phyloP scores from a whole-genome alignment of 2,329 filamentous ascomycete genomes.

The Alternaria ethzedia region DNA sequence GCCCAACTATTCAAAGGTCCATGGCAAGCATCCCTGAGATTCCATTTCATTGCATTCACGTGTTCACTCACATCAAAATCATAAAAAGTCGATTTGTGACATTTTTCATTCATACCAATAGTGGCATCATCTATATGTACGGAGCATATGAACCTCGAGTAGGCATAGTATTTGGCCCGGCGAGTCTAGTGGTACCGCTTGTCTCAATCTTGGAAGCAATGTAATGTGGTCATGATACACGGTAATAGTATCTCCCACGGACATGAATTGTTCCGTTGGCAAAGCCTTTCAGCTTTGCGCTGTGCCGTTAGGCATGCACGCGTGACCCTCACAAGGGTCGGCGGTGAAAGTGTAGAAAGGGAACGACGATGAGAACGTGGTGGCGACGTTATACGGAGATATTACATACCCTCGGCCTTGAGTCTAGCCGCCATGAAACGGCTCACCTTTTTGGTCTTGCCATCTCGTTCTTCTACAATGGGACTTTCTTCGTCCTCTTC shows the following conservation, averaged over 20 bases:
- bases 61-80: not conserved
- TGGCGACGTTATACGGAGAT: not conserved
- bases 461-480: conserved; percentile 70
- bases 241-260: conserved; percentile 44
- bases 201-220: conserved; percentile 44
- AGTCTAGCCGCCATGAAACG: conserved; percentile 76
- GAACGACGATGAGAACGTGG: not conserved
- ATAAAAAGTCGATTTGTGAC: too few species aligned
- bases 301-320: not conserved
- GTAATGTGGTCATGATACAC: conserved; percentile 48
- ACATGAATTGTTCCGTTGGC: conserved; percentile 44
- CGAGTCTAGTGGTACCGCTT: conserved; percentile 42
- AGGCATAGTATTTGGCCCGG: conserved; percentile 33
- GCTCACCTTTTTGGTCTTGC: conserved; percentile 67
- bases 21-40: too few species aligned
- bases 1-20: too few species aligned
- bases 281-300: not conserved
- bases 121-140: conserved; percentile 21
- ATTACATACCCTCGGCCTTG: conserved; percentile 40
- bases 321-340: not conserved
- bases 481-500: conserved; percentile 71
- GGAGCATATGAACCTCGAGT: conserved; percentile 38
- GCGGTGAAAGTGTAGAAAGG: not conserved
- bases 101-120: not conserved
- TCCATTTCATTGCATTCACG: too few species aligned